A percentile compares a stretch with the other conserved stretches of the same genome.
Evolutionary conservation across 176 grass and related monocot species (phyloP).

Genomic region (Bolboschoenus planiculmis): DNA sequence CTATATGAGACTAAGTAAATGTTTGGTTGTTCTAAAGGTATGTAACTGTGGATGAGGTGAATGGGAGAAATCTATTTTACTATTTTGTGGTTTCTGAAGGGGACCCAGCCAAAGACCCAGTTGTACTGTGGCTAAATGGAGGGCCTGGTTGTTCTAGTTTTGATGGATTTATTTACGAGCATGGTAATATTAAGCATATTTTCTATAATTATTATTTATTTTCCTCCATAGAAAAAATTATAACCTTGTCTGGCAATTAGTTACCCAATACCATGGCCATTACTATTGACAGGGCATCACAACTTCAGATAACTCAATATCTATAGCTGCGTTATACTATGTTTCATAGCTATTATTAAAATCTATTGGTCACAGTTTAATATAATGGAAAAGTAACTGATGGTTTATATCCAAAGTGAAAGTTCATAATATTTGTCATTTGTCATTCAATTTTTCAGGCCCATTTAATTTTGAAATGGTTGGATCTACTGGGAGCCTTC

Average conservation of each 20-base stretch:
- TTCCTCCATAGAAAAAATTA: neutral
- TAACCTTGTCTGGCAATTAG: neutral
- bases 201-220: neutral
- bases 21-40: slow-evolving; percentile 7
- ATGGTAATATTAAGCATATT: neutral
- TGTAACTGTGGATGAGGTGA: slow-evolving; percentile 15
- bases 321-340: neutral
- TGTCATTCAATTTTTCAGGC: slow-evolving; percentile 33
- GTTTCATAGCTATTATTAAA: neutral
- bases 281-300: neutral
- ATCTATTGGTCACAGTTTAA: neutral
- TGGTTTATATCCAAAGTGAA: neutral
- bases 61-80: slow-evolving; percentile 23
- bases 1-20: neutral
- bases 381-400: neutral
- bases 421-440: neutral
- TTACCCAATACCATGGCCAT: neutral
- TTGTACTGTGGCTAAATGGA: slow-evolving; percentile 32
- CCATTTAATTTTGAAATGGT: slow-evolving; percentile 78
- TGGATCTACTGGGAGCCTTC: slow-evolving; percentile 31
- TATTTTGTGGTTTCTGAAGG: slow-evolving; percentile 31
- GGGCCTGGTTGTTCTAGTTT: slow-evolving; percentile 25
- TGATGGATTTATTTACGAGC: slow-evolving; percentile 28
- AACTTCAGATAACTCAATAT: neutral
- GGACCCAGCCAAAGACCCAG: slow-evolving; percentile 24